phyloP scores from a whole-genome alignment of 2,329 filamentous ascomycete genomes.

The Metarhizium humberi region DNA sequence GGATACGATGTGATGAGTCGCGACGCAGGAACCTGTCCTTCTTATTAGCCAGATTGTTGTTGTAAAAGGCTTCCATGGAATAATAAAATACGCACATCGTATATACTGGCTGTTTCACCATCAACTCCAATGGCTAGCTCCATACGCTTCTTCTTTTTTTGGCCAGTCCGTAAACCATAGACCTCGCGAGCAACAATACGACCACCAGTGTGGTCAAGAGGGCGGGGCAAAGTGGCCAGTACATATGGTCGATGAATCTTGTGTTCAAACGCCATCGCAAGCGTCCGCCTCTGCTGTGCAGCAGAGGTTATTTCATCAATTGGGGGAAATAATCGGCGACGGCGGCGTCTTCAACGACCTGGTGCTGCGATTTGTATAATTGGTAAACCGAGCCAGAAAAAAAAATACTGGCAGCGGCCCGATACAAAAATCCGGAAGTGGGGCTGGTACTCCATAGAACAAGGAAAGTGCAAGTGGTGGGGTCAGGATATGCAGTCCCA shows the following conservation, averaged over 20 bases:
- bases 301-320: constrained; percentile 1
- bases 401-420: constrained; percentile 22
- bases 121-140: constrained; percentile 56
- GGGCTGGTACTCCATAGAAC: constrained; percentile 8
- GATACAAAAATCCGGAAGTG: constrained; percentile 26
- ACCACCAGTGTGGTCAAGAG: constrained; percentile 41
- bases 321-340: not conserved
- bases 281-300: constrained; percentile 1
- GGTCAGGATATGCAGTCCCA: constrained; percentile 5
- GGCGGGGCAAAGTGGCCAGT: constrained; percentile 48
- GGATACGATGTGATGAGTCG: constrained; percentile 58
- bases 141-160: constrained; percentile 53
- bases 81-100: constrained; percentile 41
- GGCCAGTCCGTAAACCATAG: constrained; percentile 46
- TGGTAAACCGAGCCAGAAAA: constrained; percentile 15
- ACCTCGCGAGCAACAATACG: constrained; percentile 52
- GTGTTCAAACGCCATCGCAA: constrained; percentile 47
- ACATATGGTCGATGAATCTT: constrained; percentile 57
- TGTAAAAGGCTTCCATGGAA: not conserved
- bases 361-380: not conserved
- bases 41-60: constrained; percentile 2
- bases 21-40: constrained; percentile 45
- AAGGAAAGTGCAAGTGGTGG: constrained; percentile 7
- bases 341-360: not conserved
- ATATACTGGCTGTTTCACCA: constrained; percentile 56